phyloP scores from a whole-genome alignment of 2,329 filamentous ascomycete species.

The Aspergillus aculeatus region DNA sequence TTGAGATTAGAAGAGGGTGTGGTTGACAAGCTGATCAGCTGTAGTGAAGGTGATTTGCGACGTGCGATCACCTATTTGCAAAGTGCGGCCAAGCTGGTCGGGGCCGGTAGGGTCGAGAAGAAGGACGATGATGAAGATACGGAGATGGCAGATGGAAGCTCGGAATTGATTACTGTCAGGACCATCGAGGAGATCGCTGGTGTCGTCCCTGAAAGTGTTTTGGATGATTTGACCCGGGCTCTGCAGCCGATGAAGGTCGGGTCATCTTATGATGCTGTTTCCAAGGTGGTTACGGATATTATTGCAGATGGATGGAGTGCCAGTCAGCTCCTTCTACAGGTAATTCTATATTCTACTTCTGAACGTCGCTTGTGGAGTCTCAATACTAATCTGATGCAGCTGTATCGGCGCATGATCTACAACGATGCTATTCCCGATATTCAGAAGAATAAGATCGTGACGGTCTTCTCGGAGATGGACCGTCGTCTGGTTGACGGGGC shows the following conservation, averaged over 20 bases:
- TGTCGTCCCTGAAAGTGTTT: slow-evolving; percentile 75
- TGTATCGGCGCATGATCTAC: slow-evolving; percentile 75
- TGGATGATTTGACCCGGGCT: slow-evolving; percentile 68
- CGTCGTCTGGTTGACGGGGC: slow-evolving; percentile 92
- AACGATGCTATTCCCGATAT: slow-evolving; percentile 80
- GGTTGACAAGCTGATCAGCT: slow-evolving; percentile 77
- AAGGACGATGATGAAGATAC: slow-evolving; percentile 55
- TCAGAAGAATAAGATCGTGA: slow-evolving; percentile 87
- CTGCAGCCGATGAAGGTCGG: slow-evolving; percentile 69
- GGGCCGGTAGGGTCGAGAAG: slow-evolving; percentile 54
- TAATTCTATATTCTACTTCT: slow-evolving; percentile 38
- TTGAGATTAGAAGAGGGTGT: slow-evolving; percentile 76
- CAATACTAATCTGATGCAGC: slow-evolving; percentile 15
- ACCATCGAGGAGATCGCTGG: slow-evolving; percentile 94
- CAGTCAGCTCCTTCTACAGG: slow-evolving; percentile 78
- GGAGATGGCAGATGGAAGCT: slow-evolving; percentile 58
- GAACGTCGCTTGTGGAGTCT: neutral
- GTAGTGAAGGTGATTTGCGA: slow-evolving; percentile 89
- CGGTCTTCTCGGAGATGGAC: slow-evolving; percentile 89
- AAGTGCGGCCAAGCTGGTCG: slow-evolving; percentile 85
- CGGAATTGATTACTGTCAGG: slow-evolving; percentile 64
- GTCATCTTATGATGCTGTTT: slow-evolving; percentile 69
- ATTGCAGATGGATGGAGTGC: slow-evolving; percentile 97
- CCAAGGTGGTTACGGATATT: slow-evolving; percentile 81
- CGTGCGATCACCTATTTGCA: slow-evolving; percentile 97